phyloP scores from a whole-genome alignment of 345 rosid species.

The Hirschfeldia incana region DNA sequence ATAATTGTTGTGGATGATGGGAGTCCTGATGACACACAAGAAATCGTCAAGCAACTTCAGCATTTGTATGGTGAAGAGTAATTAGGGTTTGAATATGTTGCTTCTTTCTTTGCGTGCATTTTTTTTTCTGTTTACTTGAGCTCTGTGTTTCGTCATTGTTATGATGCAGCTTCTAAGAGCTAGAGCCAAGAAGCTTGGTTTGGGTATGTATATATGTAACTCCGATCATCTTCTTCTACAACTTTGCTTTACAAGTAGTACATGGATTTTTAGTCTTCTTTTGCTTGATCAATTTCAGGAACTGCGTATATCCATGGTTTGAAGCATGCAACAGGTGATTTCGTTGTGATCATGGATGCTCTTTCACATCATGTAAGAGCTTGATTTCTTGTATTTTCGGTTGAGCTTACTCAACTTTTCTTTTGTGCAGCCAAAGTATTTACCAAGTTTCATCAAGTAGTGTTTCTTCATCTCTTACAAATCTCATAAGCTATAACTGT shows the following conservation, averaged over 20 bases:
- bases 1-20: slow-evolving; percentile 93
- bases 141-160: slow-evolving; percentile 15
- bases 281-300: slow-evolving; percentile 51
- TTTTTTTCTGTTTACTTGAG: background rate
- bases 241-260: background rate
- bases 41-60: slow-evolving; percentile 77
- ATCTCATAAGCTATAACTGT: background rate
- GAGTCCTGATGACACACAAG: slow-evolving; percentile 97
- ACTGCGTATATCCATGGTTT: slow-evolving; percentile 91
- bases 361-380: slow-evolving; percentile 93
- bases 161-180: slow-evolving; percentile 78
- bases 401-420: slow-evolving; percentile 16
- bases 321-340: slow-evolving; percentile 90
- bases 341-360: slow-evolving; percentile 97
- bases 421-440: slow-evolving; percentile 87
- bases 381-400: background rate
- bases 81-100: background rate
- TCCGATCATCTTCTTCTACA: background rate
- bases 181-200: slow-evolving; percentile 87
- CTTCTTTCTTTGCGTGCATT: background rate
- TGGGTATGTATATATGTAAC: slow-evolving; percentile 56
- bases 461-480: slow-evolving; percentile 4
- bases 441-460: slow-evolving; percentile 81
- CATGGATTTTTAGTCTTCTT: background rate
- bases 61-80: slow-evolving; percentile 57